These are phyloP conservation scores for Tremellales sp. DNA, from an alignment of 1,284 basidiomycete genomes.

Conservation along the genomic window DNA sequence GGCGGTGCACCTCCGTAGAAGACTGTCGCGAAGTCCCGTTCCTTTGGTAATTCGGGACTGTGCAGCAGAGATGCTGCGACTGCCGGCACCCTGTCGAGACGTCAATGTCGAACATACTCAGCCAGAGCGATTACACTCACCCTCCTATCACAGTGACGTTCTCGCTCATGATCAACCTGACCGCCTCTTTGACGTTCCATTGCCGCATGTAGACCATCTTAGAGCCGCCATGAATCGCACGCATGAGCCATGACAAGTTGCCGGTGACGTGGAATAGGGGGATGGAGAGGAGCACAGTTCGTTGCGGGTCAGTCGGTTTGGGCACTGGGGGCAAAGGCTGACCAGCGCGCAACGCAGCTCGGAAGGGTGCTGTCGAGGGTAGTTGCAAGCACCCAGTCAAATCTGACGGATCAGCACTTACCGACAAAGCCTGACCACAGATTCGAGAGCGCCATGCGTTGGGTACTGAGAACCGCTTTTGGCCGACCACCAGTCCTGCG, in stretches of 20 bases:
- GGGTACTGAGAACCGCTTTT: conserved; percentile 41
- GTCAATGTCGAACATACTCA: background rate
- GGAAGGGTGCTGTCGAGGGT: conserved; percentile 20
- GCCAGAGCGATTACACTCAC: conserved; percentile 17
- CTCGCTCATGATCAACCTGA: conserved; percentile 28
- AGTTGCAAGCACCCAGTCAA: background rate
- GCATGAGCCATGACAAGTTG: conserved; percentile 37
- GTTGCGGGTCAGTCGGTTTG: conserved; percentile 19
- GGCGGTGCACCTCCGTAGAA: conserved; percentile 45
- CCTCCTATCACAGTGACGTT: conserved; percentile 37
- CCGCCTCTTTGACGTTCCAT: conserved; percentile 35
- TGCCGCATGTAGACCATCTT: conserved; percentile 35
- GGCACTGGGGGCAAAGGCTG: conserved; percentile 23
- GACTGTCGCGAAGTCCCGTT: conserved; percentile 27
- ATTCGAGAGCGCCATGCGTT: conserved; percentile 36
- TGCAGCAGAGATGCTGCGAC: conserved; percentile 36
- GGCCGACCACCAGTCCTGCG: conserved; percentile 34
- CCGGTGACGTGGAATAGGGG: conserved; percentile 47
- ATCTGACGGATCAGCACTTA: conserved; percentile 8
- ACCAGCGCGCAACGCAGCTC: conserved; percentile 34
- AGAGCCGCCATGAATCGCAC: conserved; percentile 33
- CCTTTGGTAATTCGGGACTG: conserved; percentile 25
- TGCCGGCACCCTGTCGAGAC: conserved; percentile 41
- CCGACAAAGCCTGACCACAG: conserved; percentile 30
- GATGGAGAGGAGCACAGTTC: conserved; percentile 34